A percentile compares a stretch with the other conserved stretches of the same genome.
Conservation (phyloP, 2,329 filamentous ascomycete genomes). For the Verticillium dahliae region DNA sequence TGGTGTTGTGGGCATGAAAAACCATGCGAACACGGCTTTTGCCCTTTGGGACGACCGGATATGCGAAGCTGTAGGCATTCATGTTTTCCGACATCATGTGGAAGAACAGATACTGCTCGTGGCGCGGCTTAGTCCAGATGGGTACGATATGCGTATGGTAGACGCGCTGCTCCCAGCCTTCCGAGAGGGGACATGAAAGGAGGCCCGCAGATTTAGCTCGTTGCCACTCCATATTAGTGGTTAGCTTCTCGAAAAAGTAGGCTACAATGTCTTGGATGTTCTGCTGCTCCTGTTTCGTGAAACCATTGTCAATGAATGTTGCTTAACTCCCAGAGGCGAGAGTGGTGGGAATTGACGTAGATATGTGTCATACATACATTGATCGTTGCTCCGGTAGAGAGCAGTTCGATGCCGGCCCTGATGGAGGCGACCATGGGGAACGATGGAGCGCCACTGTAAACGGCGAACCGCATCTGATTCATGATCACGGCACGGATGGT, state of each 20-base stretch:
- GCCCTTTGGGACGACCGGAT: slow-evolving; percentile 31
- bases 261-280: slow-evolving; percentile 17
- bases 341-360: background rate
- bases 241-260: slow-evolving; percentile 19
- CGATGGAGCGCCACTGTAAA: slow-evolving; percentile 13
- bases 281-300: slow-evolving; percentile 7
- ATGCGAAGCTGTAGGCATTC: slow-evolving; percentile 22
- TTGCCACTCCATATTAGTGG: slow-evolving; percentile 14
- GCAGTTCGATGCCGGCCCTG: slow-evolving; percentile 12
- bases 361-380: slow-evolving; percentile 4
- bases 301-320: background rate
- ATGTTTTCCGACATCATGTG: slow-evolving; percentile 15
- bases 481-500: slow-evolving; percentile 12
- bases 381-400: slow-evolving; percentile 7
- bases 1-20: slow-evolving; percentile 32
- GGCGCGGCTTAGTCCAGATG: slow-evolving; percentile 16
- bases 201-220: slow-evolving; percentile 17
- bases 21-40: slow-evolving; percentile 29
- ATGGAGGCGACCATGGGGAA: slow-evolving; percentile 15
- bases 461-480: slow-evolving; percentile 12
- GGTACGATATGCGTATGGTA: slow-evolving; percentile 22
- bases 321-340: no score
- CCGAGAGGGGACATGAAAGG: slow-evolving; percentile 18
- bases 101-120: slow-evolving; percentile 16
- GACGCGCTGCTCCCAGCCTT: slow-evolving; percentile 16